Conservation (phyloP, 1,284 basidiomycete species). For the Sanghuangporus baumii region DNA sequence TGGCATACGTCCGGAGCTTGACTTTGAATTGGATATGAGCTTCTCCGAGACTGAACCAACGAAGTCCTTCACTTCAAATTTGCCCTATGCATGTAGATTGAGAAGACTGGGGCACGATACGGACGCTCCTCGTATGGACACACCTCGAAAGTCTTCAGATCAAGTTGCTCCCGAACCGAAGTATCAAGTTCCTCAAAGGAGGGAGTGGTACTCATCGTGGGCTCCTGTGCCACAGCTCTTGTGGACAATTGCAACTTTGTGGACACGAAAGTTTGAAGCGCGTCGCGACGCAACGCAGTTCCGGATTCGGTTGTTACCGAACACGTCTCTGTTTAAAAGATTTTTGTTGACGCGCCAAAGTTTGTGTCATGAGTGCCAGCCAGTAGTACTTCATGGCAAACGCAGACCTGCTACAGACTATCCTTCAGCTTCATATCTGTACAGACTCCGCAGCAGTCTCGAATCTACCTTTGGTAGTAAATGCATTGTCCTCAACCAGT, state of each 20-base stretch:
- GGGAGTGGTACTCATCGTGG: slow-evolving; percentile 1
- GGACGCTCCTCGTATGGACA: not conserved
- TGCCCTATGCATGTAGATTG: slow-evolving; percentile 46
- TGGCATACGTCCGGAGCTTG: slow-evolving; percentile 74
- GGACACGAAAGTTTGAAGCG: not conserved
- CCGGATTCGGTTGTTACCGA: not conserved
- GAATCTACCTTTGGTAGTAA: slow-evolving; percentile 54
- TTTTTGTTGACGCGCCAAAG: not conserved
- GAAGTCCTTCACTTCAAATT: slow-evolving; percentile 91
- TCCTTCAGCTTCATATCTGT: slow-evolving; percentile 65
- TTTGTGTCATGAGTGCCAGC: not conserved
- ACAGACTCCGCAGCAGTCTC: slow-evolving; percentile 55
- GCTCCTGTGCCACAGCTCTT: not conserved
- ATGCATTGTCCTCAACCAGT: slow-evolving; percentile 41
- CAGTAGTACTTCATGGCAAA: slow-evolving; percentile 1
- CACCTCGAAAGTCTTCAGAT: slow-evolving; percentile 65
- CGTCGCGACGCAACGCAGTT: not conserved
- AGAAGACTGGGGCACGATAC: not conserved
- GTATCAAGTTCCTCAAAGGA: slow-evolving; percentile 37
- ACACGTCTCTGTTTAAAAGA: not conserved
- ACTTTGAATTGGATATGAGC: slow-evolving; percentile 79
- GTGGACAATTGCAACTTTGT: not conserved
- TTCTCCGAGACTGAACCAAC: slow-evolving; percentile 81
- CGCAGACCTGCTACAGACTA: slow-evolving; percentile 50
- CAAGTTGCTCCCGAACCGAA: slow-evolving; percentile 56